A percentile compares a stretch with the other conserved stretches of the same genome.
phyloP scores from a whole-genome alignment of 768 basidiomycete genomes.

The Brasilioporus rufonigricans region DNA sequence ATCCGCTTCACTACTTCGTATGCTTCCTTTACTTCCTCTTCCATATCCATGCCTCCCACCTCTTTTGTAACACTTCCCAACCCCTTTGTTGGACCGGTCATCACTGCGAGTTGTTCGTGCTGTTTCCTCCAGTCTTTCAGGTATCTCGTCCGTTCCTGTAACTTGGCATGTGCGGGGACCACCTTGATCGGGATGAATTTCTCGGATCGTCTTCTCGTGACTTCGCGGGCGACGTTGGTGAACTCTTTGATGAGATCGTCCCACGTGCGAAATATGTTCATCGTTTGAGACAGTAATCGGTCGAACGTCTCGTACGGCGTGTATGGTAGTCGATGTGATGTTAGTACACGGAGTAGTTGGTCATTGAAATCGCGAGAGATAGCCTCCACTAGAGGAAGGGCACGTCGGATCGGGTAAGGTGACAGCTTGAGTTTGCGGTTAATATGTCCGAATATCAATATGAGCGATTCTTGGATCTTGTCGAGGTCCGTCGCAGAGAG shows the following conservation, averaged over 20 bases:
- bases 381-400: slow-evolving; percentile 95
- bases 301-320: slow-evolving; percentile 95
- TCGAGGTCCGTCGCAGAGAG: slow-evolving; percentile 94
- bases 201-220: slow-evolving; percentile 84
- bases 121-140: slow-evolving; percentile 92
- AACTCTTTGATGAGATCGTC: slow-evolving; percentile 91
- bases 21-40: slow-evolving; percentile 93
- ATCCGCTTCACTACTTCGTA: slow-evolving; percentile 98
- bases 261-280: slow-evolving; percentile 82
- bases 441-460: slow-evolving; percentile 87
- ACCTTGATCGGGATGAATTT: slow-evolving; percentile 98
- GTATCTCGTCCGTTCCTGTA: slow-evolving; percentile 86
- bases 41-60: slow-evolving; percentile 94
- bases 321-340: slow-evolving; percentile 88
- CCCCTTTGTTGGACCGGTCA: slow-evolving; percentile 94
- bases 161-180: slow-evolving; percentile 81
- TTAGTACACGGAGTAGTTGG: slow-evolving; percentile 86
- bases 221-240: slow-evolving; percentile 88
- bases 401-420: slow-evolving; percentile 94
- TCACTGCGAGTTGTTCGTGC: slow-evolving; percentile 94
- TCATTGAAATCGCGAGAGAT: slow-evolving; percentile 98
- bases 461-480: slow-evolving; percentile 88
- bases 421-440: slow-evolving; percentile 95
- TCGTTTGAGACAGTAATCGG: slow-evolving; percentile 70
- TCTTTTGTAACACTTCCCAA: slow-evolving; percentile 70